Conservation (phyloP, 192 early-diverging fungal genomes). For the Hyaloraphidium curvatum region DNA sequence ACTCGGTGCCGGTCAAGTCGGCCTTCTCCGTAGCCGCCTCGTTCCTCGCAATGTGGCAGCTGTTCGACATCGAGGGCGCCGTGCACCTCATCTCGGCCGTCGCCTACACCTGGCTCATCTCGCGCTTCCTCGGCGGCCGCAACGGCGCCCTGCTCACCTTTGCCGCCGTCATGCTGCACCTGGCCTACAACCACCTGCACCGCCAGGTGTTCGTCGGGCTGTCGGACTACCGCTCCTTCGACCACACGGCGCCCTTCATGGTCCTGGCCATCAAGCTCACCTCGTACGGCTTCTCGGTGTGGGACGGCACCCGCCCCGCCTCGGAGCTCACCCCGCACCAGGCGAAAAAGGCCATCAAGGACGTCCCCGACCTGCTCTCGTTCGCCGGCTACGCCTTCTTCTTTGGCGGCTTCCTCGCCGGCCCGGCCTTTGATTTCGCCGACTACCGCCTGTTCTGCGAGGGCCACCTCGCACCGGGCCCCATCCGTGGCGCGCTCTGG, state of each 20-base stretch:
- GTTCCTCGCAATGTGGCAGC: too few species aligned
- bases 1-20: too few species aligned
- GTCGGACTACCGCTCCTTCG: constrained; percentile 8
- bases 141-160: too few species aligned
- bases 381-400: constrained; percentile 80
- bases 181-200: constrained; percentile 1
- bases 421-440: constrained; percentile 60
- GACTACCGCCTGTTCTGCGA: constrained; percentile 30
- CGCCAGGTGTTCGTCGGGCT: not conserved
- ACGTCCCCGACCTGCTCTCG: constrained; percentile 46
- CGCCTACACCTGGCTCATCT: too few species aligned
- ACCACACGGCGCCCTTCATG: constrained; percentile 88
- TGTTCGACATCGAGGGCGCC: too few species aligned
- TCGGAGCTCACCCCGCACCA: constrained; percentile 42
- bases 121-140: too few species aligned
- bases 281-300: constrained; percentile 63
- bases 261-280: constrained; percentile 82
- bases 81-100: too few species aligned
- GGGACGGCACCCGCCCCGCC: constrained; percentile 46
- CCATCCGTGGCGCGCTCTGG: constrained; percentile 7
- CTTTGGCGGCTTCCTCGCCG: constrained; percentile 66
- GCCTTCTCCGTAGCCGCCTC: too few species aligned
- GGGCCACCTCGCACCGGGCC: constrained; percentile 6
- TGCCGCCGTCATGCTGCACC: too few species aligned
- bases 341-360: constrained; percentile 29